Percentiles rank a stretch among this genome's conserved stretches.
These are phyloP conservation scores for Taphrina wiesneri DNA, from an alignment of 1,139 yeast species.

Conservation along the genomic window DNA sequence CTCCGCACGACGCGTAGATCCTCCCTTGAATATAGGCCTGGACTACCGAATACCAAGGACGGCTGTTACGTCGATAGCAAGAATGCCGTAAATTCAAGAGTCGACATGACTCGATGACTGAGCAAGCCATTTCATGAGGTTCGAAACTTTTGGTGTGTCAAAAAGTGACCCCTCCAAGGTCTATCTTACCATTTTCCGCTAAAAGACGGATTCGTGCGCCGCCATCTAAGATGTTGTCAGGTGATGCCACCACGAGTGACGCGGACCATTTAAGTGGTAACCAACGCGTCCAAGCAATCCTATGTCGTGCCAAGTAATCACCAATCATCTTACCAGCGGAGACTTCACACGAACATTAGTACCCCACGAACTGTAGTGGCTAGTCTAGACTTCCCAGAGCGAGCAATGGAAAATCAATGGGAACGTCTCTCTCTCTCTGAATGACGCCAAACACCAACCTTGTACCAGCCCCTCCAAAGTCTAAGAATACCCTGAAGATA, in stretches of 20 bases:
- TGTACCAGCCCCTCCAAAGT: not conserved
- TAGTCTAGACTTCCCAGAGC: no score
- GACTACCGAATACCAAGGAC: no score
- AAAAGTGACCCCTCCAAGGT: not conserved
- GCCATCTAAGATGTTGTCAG: not conserved
- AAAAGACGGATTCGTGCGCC: not conserved
- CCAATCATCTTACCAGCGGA: not conserved
- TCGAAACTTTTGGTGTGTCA: not conserved
- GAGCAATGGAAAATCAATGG: no score
- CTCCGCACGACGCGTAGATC: not conserved
- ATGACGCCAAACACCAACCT: not conserved
- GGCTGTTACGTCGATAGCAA: not conserved
- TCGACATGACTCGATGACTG: not conserved
- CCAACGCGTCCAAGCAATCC: not conserved
- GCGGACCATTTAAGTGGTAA: not conserved
- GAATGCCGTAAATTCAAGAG: not conserved
- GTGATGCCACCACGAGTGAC: constrained; percentile 3
- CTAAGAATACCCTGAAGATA: not conserved
- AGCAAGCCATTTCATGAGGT: not conserved
- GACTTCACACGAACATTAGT: not conserved
- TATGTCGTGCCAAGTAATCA: not conserved
- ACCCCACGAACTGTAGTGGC: not conserved
- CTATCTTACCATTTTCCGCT: not conserved
- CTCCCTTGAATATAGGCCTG: no score
- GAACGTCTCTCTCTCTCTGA: not conserved